Percentiles rank a stretch among this genome's conserved stretches.
Conservation (phyloP, 129 eudicot genomes). For the Lactuca saligna region DNA sequence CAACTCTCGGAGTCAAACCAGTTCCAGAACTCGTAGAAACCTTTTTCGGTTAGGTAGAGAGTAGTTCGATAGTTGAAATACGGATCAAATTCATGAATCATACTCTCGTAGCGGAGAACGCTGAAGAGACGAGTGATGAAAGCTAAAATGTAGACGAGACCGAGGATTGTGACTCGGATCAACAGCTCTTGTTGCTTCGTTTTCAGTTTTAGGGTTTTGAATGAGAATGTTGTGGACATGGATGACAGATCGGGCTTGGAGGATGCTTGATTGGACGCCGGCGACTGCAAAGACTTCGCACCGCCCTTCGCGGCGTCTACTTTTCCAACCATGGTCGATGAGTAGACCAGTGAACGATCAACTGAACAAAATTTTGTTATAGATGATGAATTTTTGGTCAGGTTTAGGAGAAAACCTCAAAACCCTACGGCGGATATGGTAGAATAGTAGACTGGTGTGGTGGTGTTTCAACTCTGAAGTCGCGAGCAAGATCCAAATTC, state of each 20-base stretch:
- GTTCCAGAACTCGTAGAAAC: constrained; percentile 95
- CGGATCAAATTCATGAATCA: constrained; percentile 97
- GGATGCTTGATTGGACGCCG: constrained; percentile 13
- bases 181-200: constrained; percentile 90
- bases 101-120: constrained; percentile 82
- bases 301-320: constrained; percentile 35
- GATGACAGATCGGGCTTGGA: constrained; percentile 20
- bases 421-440: constrained; percentile 28
- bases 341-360: background rate
- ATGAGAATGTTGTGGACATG: constrained; percentile 23
- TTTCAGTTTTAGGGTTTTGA: constrained; percentile 67
- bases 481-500: constrained; percentile 20
- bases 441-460: constrained; percentile 16
- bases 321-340: constrained; percentile 40
- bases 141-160: constrained; percentile 74
- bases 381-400: background rate
- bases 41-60: constrained; percentile 66
- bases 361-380: background rate
- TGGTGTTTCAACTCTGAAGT: constrained; percentile 14
- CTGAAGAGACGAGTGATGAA: constrained; percentile 83
- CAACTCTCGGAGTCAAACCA: constrained; percentile 97
- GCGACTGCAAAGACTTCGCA: constrained; percentile 14
- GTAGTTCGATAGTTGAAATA: constrained; percentile 91
- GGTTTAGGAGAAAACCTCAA: constrained; percentile 12
- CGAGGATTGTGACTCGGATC: constrained; percentile 68